Conservation (phyloP, 1,139 yeast species). For the Hemisphaericaspora xylanilytica region DNA sequence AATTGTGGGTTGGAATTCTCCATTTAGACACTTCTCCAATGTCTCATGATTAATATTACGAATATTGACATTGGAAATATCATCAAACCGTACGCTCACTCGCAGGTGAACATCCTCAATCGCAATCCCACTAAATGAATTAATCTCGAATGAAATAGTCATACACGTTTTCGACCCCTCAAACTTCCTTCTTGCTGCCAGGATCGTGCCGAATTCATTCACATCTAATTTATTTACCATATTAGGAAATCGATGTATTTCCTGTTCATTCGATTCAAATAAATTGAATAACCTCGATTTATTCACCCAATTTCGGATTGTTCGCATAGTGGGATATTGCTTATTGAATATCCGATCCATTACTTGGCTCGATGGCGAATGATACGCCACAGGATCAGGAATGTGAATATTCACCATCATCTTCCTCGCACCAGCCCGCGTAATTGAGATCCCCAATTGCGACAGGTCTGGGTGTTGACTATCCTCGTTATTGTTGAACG, state of each 20-base stretch:
- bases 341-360: conserved; percentile 2
- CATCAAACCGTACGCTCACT: conserved; percentile 30
- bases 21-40: conserved; percentile 30
- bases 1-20: conserved; percentile 26
- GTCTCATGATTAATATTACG: conserved; percentile 20
- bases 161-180: conserved; percentile 26
- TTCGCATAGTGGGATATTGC: background rate
- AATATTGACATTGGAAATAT: conserved; percentile 22
- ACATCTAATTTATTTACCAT: background rate
- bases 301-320: conserved; percentile 4
- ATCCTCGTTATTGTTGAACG: too few relatives aligned
- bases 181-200: background rate
- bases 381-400: conserved; percentile 27
- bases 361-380: conserved; percentile 1
- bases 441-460: conserved; percentile 31
- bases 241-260: background rate
- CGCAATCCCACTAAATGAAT: conserved; percentile 34
- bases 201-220: background rate
- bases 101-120: conserved; percentile 26
- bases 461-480: conserved; percentile 1
- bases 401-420: conserved; percentile 40
- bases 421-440: conserved; percentile 30
- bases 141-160: conserved; percentile 35
- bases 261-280: background rate
- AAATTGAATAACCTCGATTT: conserved; percentile 2